These are phyloP conservation scores for Amanita fuliginea DNA, from an alignment of 768 basidiomycete genomes.

Conservation along the genomic window DNA sequence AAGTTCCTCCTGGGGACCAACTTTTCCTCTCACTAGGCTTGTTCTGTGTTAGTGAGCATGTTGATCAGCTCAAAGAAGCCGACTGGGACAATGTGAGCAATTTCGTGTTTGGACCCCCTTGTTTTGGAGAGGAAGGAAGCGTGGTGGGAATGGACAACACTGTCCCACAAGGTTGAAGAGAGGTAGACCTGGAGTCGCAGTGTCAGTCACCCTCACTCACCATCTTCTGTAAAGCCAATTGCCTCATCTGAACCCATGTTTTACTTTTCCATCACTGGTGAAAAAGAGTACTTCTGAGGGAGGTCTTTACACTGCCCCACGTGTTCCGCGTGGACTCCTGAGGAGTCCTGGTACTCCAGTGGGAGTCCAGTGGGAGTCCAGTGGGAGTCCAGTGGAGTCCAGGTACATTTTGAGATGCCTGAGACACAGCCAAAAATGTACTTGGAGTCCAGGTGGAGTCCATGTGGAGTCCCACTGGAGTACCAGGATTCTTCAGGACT, in stretches of 20 bases:
- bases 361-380: too few species aligned
- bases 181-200: constrained; percentile 29
- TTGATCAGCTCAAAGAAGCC: constrained; percentile 24
- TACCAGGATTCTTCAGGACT: too few species aligned
- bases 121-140: constrained; percentile 10
- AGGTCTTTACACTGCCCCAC: too few species aligned
- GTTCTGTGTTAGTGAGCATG: neutral
- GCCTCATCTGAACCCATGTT: constrained; percentile 29
- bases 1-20: constrained; percentile 39
- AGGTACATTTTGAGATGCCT: too few species aligned
- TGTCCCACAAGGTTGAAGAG: constrained; percentile 46
- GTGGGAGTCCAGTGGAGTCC: too few species aligned
- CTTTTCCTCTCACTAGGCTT: neutral
- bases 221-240: constrained; percentile 27
- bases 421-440: too few species aligned
- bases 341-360: too few species aligned
- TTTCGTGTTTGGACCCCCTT: constrained; percentile 2
- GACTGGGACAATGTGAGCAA: constrained; percentile 19
- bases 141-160: too few species aligned
- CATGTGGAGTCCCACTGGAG: too few species aligned
- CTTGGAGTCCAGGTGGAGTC: too few species aligned
- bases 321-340: too few species aligned
- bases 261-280: constrained; percentile 35
- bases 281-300: too few species aligned
- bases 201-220: constrained; percentile 17